Percentiles rank a stretch among this genome's conserved stretches.
phyloP scores from a whole-genome alignment of 2,329 filamentous ascomycete genomes.

The Pestalotiopsis sp. region DNA sequence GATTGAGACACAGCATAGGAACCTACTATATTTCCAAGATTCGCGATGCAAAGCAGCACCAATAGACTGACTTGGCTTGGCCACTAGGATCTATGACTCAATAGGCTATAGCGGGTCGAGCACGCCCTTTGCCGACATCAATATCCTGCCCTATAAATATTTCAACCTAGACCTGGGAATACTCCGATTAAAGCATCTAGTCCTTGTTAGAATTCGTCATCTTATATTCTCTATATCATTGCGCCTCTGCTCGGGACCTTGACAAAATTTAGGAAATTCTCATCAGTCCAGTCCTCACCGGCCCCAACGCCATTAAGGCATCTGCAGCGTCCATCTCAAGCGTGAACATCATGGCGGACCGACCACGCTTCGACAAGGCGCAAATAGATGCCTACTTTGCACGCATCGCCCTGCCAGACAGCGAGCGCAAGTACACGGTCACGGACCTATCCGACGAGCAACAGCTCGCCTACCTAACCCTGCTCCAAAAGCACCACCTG shows the following conservation, averaged over 20 bases:
- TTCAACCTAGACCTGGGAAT: too few species aligned
- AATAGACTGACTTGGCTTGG: not conserved
- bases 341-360: slow-evolving; percentile 21
- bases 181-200: not conserved
- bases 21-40: not conserved
- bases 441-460: not conserved
- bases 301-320: not conserved
- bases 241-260: not conserved
- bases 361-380: slow-evolving; percentile 18
- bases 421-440: slow-evolving; percentile 16
- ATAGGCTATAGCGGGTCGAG: not conserved
- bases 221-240: not conserved
- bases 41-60: not conserved
- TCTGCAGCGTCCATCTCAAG: not conserved
- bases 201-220: not conserved
- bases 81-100: not conserved
- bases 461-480: slow-evolving; percentile 16
- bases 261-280: not conserved
- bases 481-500: slow-evolving; percentile 37
- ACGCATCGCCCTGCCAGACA: slow-evolving; percentile 22
- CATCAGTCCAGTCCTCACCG: not conserved
- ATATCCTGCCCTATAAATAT: not conserved
- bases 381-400: slow-evolving; percentile 24
- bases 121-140: not conserved
- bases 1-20: too few species aligned